A percentile compares a stretch with the other conserved stretches of the same genome.
These are phyloP conservation scores for Sclerotinia glacialis DNA, from an alignment of 2,329 filamentous ascomycete species.

Conservation along the genomic window DNA sequence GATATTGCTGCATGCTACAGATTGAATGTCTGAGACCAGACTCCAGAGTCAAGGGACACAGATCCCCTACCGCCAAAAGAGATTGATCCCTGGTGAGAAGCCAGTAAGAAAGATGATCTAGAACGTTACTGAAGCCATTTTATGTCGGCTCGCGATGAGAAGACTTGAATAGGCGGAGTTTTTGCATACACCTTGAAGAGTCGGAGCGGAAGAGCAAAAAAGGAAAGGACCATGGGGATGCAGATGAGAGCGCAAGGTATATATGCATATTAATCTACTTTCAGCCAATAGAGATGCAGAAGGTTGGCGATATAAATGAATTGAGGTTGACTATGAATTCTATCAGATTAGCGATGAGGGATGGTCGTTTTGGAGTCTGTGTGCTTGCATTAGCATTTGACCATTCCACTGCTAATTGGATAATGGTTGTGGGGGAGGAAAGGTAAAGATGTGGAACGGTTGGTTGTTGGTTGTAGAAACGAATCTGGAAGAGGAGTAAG, in stretches of 20 bases:
- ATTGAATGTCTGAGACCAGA: conserved; percentile 12
- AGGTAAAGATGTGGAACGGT: background rate
- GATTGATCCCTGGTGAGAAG: background rate
- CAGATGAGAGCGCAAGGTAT: background rate
- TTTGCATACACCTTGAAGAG: background rate
- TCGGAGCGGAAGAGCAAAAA: background rate
- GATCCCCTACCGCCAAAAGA: background rate
- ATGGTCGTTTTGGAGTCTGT: conserved; percentile 29
- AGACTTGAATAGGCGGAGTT: background rate
- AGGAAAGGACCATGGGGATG: background rate
- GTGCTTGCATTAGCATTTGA: conserved; percentile 29
- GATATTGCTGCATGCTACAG: conserved; percentile 4
- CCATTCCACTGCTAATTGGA: conserved; percentile 6
- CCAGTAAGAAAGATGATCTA: background rate
- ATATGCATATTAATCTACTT: conserved; percentile 2
- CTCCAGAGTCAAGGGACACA: background rate
- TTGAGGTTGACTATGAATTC: background rate
- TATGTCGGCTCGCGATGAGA: background rate
- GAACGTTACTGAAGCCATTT: conserved; percentile 10
- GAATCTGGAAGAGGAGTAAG: conserved; percentile 19
- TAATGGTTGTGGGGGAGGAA: background rate
- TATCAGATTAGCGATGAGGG: conserved; percentile 33
- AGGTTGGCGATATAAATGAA: background rate
- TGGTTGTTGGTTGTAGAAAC: conserved; percentile 23
- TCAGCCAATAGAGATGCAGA: conserved; percentile 9